A percentile compares a stretch with the other conserved stretches of the same genome.
These are phyloP conservation scores for Cenococcum geophilum DNA, from an alignment of 495 filamentous ascomycete species.

Conservation along the genomic window DNA sequence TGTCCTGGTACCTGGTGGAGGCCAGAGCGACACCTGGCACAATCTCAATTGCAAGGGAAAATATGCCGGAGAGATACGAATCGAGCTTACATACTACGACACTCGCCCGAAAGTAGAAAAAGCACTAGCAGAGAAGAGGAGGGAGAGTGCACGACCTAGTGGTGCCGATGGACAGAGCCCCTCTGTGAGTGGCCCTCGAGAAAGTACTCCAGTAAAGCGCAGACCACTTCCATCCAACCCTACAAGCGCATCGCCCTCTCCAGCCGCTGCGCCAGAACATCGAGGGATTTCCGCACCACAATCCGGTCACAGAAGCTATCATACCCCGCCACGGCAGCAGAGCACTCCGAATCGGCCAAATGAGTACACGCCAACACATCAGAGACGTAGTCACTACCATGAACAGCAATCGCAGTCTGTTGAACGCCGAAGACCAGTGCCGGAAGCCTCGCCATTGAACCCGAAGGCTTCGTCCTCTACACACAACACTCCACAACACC, in stretches of 20 bases:
- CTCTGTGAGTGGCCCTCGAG: constrained; percentile 49
- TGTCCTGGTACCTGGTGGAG: constrained; percentile 78
- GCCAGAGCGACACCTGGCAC: constrained; percentile 91
- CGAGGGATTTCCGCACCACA: constrained; percentile 12
- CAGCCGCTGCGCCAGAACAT: constrained; percentile 23
- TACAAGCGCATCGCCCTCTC: constrained; percentile 43
- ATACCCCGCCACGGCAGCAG: constrained; percentile 26
- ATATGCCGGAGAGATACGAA: constrained; percentile 89
- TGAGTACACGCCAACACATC: constrained; percentile 21
- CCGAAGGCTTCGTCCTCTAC: constrained; percentile 9
- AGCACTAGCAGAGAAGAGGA: constrained; percentile 51
- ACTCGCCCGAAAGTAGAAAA: constrained; percentile 68
- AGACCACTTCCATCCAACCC: constrained; percentile 74
- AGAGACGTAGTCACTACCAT: constrained; percentile 13
- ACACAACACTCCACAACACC: constrained; percentile 18
- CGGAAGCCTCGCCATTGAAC: constrained; percentile 17
- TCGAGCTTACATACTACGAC: constrained; percentile 97
- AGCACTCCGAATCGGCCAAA: constrained; percentile 18
- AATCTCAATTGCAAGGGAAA: constrained; percentile 77
- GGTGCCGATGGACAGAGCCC: constrained; percentile 32
- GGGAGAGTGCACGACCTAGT: constrained; percentile 36
- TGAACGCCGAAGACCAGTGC: constrained; percentile 16
- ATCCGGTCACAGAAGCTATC: constrained; percentile 27
- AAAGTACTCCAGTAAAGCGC: constrained; percentile 60
- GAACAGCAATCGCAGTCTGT: constrained; percentile 11